These are phyloP conservation scores for Filobasidium wieringae DNA, from an alignment of 768 basidiomycete species.

Conservation along the genomic window DNA sequence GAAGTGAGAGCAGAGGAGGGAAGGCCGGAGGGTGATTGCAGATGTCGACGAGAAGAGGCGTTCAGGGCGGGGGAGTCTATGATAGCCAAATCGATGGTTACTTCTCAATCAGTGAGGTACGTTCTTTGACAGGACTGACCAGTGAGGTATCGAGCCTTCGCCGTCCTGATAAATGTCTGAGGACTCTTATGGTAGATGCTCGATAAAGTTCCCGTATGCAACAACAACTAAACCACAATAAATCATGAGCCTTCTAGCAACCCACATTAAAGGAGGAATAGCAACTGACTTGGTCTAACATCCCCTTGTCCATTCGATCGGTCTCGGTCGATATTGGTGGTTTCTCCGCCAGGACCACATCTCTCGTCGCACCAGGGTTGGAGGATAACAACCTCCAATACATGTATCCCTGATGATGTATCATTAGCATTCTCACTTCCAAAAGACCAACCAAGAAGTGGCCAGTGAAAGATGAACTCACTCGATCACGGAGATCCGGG, in stretches of 20 bases:
- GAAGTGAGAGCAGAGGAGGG: constrained; percentile 3
- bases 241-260: background rate
- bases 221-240: constrained; percentile 44
- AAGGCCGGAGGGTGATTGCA: constrained; percentile 24
- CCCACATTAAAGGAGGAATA: background rate
- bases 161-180: constrained; percentile 86
- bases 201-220: constrained; percentile 86
- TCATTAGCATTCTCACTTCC: background rate
- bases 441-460: background rate
- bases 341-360: constrained; percentile 84
- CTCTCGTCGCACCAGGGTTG: constrained; percentile 73
- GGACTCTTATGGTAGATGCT: constrained; percentile 98
- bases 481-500: constrained; percentile 84
- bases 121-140: constrained; percentile 8
- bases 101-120: background rate
- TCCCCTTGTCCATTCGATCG: constrained; percentile 91
- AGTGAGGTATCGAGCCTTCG: constrained; percentile 62
- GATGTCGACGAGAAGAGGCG: constrained; percentile 51
- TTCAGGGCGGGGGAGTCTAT: constrained; percentile 83
- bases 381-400: constrained; percentile 96
- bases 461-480: constrained; percentile 17
- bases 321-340: constrained; percentile 97
- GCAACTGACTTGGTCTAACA: constrained; percentile 60
- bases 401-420: constrained; percentile 62
- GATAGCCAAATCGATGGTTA: background rate